These are phyloP conservation scores for Marchantia polymorpha DNA, from an alignment of 225 moss, liverwort and hornwort genomes.

Conservation along the genomic window DNA sequence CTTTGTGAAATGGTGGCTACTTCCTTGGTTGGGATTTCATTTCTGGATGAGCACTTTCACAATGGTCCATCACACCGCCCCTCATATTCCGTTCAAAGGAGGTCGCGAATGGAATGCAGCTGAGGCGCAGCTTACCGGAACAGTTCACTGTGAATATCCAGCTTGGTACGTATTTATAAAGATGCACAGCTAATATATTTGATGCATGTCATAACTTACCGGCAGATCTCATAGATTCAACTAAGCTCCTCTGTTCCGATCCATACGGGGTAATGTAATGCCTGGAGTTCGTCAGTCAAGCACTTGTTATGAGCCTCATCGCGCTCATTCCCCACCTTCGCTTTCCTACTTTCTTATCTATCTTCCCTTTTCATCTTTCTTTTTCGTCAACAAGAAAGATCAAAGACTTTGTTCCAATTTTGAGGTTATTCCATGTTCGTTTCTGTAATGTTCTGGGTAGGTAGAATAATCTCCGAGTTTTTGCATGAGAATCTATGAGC, in stretches of 20 bases:
- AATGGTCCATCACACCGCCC: constrained; percentile 88
- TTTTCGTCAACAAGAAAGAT: too few species aligned
- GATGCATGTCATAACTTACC: too few species aligned
- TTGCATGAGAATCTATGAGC: background rate
- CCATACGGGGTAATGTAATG: too few species aligned
- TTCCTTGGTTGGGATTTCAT: constrained; percentile 91
- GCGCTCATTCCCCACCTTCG: background rate
- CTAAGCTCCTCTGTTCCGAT: too few species aligned
- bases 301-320: background rate
- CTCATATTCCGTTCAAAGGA: constrained; percentile 88
- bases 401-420: too few species aligned
- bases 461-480: background rate
- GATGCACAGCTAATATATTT: background rate
- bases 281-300: background rate
- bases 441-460: background rate
- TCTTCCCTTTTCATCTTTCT: background rate
- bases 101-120: constrained; percentile 77
- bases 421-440: too few species aligned
- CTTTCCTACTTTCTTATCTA: background rate
- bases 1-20: constrained; percentile 83
- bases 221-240: too few species aligned
- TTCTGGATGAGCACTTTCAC: constrained; percentile 99
- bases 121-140: constrained; percentile 72
- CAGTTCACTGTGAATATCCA: constrained; percentile 88
- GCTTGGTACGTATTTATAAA: constrained; percentile 44